phyloP scores from a whole-genome alignment of 2,329 filamentous ascomycete species.

The Saccharata proteae region DNA sequence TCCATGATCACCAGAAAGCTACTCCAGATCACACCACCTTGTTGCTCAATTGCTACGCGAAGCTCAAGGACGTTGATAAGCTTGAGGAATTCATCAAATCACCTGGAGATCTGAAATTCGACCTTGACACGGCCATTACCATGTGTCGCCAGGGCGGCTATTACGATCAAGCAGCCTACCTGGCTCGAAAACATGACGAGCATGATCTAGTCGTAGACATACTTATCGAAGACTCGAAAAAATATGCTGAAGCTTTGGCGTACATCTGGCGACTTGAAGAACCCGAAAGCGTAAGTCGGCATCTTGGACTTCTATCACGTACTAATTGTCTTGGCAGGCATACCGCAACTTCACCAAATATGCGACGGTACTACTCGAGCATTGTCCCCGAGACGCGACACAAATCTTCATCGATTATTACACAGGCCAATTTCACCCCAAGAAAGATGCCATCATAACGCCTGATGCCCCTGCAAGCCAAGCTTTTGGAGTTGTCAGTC shows the following conservation, averaged over 20 bases:
- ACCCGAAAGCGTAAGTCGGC: conserved; percentile 59
- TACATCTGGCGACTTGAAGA: conserved; percentile 89
- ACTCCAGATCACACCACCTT: conserved; percentile 93
- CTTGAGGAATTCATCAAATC: conserved; percentile 94
- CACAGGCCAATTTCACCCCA: conserved; percentile 69
- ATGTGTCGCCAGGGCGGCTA: conserved; percentile 98
- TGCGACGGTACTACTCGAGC: conserved; percentile 75
- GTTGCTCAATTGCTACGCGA: conserved; percentile 92
- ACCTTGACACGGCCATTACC: conserved; percentile 88
- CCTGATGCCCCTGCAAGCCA: conserved; percentile 35
- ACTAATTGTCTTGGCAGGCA: conserved; percentile 38
- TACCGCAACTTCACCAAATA: conserved; percentile 92
- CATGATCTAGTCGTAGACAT: conserved; percentile 92
- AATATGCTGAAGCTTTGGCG: conserved; percentile 74
- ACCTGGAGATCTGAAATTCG: conserved; percentile 87
- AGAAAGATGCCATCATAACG: conserved; percentile 46
- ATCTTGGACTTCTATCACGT: conserved; percentile 11
- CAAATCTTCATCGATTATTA: conserved; percentile 91
- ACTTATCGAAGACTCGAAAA: conserved; percentile 86
- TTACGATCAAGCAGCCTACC: conserved; percentile 88
- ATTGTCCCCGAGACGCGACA: conserved; percentile 73
- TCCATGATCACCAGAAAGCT: conserved; percentile 87
- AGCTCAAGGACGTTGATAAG: conserved; percentile 93
- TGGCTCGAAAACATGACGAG: conserved; percentile 89
- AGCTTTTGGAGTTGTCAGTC: conserved; percentile 21